phyloP scores from a whole-genome alignment of 352 stramenopile genomes.

The Thraustochytrium striatum region DNA sequence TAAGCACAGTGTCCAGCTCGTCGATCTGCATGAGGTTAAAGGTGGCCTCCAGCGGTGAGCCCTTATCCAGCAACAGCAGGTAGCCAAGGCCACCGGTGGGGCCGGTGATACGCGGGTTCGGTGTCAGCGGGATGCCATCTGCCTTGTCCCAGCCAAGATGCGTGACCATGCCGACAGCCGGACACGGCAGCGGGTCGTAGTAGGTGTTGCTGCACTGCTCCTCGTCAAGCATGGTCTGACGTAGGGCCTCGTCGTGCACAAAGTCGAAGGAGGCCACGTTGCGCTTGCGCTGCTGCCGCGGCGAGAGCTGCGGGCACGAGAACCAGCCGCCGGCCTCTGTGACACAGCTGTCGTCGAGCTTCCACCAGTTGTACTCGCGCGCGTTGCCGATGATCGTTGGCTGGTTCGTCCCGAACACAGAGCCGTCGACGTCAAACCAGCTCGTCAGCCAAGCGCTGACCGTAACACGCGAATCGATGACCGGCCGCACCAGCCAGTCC shows the following conservation, averaged over 20 bases:
- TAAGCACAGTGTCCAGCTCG: slow-evolving; percentile 1
- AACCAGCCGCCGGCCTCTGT: not conserved
- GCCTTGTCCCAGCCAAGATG: not conserved
- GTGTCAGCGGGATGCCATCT: not conserved
- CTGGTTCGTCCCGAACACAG: not conserved
- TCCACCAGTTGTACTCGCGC: slow-evolving; percentile 15
- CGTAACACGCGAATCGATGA: not conserved
- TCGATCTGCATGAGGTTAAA: slow-evolving; percentile 8
- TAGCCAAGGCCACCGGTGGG: not conserved
- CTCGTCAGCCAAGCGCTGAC: not conserved
- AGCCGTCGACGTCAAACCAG: slow-evolving; percentile 1
- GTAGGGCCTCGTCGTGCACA: not conserved
- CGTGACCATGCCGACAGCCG: not conserved
- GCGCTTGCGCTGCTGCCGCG: not conserved
- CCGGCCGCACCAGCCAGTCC: not conserved
- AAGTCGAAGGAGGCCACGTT: not conserved
- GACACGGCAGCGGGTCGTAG: not conserved
- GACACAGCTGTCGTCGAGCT: not conserved
- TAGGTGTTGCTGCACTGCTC: not conserved
- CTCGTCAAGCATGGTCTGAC: not conserved
- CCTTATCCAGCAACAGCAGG: slow-evolving; percentile 20
- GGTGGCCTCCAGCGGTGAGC: not conserved
- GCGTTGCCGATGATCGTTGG: not conserved
- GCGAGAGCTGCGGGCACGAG: not conserved
- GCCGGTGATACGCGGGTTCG: not conserved